Evolutionary conservation across 306 rosid species (phyloP), one percentile per base, ranked within the genome.

Genomic region (Cicer judaicum): DNA sequence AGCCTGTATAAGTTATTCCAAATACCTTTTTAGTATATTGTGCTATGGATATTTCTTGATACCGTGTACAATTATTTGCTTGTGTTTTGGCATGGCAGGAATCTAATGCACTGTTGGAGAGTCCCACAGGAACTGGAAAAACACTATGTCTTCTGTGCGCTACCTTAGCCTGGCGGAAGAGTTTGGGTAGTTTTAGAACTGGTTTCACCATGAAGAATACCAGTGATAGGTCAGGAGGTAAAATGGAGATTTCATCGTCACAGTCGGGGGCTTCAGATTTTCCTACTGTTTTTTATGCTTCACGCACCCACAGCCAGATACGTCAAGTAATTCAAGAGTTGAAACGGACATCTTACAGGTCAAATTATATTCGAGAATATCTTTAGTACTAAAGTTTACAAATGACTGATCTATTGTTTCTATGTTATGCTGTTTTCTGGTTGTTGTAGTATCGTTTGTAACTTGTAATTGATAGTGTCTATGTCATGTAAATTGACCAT

Each of bases 61-160:
- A 70, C 18, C 13, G 38, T 66, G 53, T 21, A 7, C 36, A 29
- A 29, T 29, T 8, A 14, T 14, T 38, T 18, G 5, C 18, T 16
- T 73, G 12, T 34, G 8, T 44, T 46, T 71, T 48, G 42, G 78
- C 47, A 55, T 78, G 84, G 78, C 86, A 93, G 98, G 89, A 76
- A 76, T 47, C 88, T 54, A 94, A 94, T 68, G 98, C 98, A 38
- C 82, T 94, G 65, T 72, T 94, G 88, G 98, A 94, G 91, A 94
- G 98, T 86, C 98, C 98, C 7, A 91, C 97, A 1, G 97, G 98
- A 74, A 94, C 98, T 44, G 98, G 98, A 57, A 94, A 94, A 81
- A 94, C 98, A 2, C 84, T 94, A 15, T 94, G 97, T 86, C 95
- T 94, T 84, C 91, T 94, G 1, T 94, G 98, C 49, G 98, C 98